Percentiles rank a stretch among this genome's conserved stretches.
Evolutionary conservation across 768 basidiomycete genomes (phyloP).

Genomic region (Macrocybe gigantea): DNA sequence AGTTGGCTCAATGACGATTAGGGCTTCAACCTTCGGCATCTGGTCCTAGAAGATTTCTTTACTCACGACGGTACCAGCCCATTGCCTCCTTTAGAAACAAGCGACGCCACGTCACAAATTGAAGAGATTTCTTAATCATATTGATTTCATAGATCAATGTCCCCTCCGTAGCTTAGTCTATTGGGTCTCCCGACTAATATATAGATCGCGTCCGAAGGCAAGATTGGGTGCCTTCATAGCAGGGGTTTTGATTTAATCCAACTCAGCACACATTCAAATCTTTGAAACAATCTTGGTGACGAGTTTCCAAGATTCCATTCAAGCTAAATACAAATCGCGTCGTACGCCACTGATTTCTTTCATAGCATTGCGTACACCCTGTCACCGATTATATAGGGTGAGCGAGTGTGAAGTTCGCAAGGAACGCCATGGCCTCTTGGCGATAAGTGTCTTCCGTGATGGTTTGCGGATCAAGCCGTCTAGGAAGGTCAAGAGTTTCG

Average conservation of each 20-base stretch:
- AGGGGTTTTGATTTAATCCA: too few species aligned
- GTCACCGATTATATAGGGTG: constrained; percentile 19
- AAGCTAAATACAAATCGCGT: too few species aligned
- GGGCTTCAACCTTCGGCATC: constrained; percentile 76
- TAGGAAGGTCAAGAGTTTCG: constrained; percentile 33
- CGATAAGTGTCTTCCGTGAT: constrained; percentile 41
- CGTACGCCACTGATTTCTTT: too few species aligned
- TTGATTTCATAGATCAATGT: too few species aligned
- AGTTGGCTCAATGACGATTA: constrained; percentile 19
- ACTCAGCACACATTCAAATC: too few species aligned
- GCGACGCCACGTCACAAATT: background rate
- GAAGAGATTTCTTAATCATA: too few species aligned
- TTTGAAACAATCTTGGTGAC: too few species aligned
- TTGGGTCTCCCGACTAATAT: too few species aligned
- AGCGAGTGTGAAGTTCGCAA: constrained; percentile 26
- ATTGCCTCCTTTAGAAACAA: constrained; percentile 21
- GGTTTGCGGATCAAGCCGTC: constrained; percentile 25
- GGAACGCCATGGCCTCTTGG: constrained; percentile 26
- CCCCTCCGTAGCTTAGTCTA: too few species aligned
- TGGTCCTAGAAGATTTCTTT: constrained; percentile 67
- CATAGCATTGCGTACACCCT: constrained; percentile 9
- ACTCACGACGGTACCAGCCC: constrained; percentile 32
- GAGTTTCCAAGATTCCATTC: too few species aligned
- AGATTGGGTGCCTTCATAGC: too few species aligned
- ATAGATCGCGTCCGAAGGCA: too few species aligned